Conservation (phyloP, 1,284 basidiomycete genomes). For the Fomitopsis betulina region DNA sequence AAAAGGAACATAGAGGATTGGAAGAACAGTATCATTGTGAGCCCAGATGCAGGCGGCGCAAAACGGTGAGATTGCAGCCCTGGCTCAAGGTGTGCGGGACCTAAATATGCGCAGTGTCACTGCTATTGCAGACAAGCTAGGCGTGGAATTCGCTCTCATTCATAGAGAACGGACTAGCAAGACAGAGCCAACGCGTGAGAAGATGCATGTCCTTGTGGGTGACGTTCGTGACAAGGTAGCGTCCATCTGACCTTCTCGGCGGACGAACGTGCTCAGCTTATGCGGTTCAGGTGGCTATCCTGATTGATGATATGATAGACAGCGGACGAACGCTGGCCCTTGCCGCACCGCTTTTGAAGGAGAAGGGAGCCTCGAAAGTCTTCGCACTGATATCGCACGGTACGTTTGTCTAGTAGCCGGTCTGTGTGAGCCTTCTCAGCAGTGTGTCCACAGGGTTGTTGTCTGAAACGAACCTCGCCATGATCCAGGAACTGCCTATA, state of each 20-base stretch:
- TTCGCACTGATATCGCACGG: constrained; percentile 94
- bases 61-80: constrained; percentile 70
- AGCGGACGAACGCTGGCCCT: constrained; percentile 86
- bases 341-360: constrained; percentile 81
- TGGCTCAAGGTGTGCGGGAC: neutral
- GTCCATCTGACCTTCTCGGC: neutral
- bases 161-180: constrained; percentile 82
- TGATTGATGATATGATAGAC: constrained; percentile 99
- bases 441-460: constrained; percentile 62
- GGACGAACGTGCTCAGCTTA: neutral
- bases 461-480: constrained; percentile 79
- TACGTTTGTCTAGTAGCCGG: constrained; percentile 28
- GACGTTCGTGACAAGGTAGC: constrained; percentile 87
- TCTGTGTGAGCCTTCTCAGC: neutral
- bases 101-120: constrained; percentile 62
- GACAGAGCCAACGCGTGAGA: constrained; percentile 54
- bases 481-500: constrained; percentile 77
- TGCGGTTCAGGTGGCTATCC: constrained; percentile 69
- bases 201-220: constrained; percentile 96
- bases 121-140: constrained; percentile 92
- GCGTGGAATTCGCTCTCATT: constrained; percentile 95
- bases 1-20: constrained; percentile 85
- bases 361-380: constrained; percentile 85
- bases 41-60: constrained; percentile 96
- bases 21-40: constrained; percentile 90